Conservation (phyloP, 75 land plant genomes). For the Selaginella moellendorffii region DNA sequence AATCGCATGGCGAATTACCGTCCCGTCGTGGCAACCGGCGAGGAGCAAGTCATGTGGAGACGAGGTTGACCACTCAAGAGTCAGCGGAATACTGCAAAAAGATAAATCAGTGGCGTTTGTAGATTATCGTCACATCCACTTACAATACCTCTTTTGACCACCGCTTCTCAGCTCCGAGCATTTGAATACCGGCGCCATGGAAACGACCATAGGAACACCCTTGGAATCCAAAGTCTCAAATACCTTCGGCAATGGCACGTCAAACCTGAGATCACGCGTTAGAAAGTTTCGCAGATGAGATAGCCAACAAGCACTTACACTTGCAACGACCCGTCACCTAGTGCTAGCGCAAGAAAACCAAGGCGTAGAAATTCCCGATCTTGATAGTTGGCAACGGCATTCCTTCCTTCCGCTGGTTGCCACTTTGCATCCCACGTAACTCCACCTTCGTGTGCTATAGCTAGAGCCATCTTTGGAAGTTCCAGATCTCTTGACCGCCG, state of each 20-base stretch:
- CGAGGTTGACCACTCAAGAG: constrained; percentile 82
- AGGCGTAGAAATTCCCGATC: constrained; percentile 25
- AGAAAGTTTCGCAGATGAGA: neutral
- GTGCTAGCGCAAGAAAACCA: constrained; percentile 77
- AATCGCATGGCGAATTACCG: constrained; percentile 27
- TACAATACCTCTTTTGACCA: constrained; percentile 46
- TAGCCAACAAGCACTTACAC: constrained; percentile 36
- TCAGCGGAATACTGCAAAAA: constrained; percentile 59
- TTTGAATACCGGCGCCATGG: constrained; percentile 62
- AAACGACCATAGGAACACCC: constrained; percentile 52
- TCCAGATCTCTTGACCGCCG: constrained; percentile 13
- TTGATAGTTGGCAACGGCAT: neutral
- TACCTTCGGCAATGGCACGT: constrained; percentile 59
- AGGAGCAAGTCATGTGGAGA: constrained; percentile 55
- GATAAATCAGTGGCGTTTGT: too few relatives aligned
- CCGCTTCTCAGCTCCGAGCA: constrained; percentile 67
- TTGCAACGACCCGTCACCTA: constrained; percentile 88
- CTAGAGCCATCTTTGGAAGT: constrained; percentile 57
- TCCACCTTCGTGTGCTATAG: constrained; percentile 84
- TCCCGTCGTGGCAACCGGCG: constrained; percentile 96
- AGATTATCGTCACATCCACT: neutral
- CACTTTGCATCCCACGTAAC: constrained; percentile 97
- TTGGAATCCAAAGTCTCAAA: constrained; percentile 14
- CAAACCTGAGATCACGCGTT: constrained; percentile 43
- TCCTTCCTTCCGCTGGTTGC: constrained; percentile 31